Evolutionary conservation across 345 rosid species (phyloP).

Genomic region (Nasturtium officinale): DNA sequence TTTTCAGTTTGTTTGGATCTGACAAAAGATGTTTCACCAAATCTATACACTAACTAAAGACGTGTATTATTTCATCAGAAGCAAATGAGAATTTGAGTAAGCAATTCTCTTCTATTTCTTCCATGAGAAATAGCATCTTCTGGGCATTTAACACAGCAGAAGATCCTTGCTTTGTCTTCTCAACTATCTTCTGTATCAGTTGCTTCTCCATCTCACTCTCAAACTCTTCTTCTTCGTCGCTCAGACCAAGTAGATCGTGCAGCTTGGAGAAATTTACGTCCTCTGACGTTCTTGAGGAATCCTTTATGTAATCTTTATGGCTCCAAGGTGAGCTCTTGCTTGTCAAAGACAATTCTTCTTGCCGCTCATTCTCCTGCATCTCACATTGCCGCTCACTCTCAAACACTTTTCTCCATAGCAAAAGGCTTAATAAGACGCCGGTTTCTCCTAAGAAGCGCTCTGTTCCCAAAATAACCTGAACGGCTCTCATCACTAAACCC

Average conservation of each 20-base stretch:
- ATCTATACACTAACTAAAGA: conserved; percentile 3
- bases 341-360: conserved; percentile 23
- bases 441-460: conserved; percentile 51
- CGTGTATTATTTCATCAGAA: conserved; percentile 10
- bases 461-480: conserved; percentile 47
- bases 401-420: conserved; percentile 66
- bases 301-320: conserved; percentile 15
- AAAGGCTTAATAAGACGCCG: conserved; percentile 50
- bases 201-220: conserved; percentile 61
- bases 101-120: conserved; percentile 35
- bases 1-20: conserved; percentile 9
- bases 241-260: conserved; percentile 40
- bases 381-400: conserved; percentile 30
- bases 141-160: conserved; percentile 70
- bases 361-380: conserved; percentile 38
- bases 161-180: conserved; percentile 74
- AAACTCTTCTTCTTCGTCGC: conserved; percentile 46
- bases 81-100: background rate
- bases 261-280: conserved; percentile 13
- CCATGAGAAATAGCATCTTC: conserved; percentile 50
- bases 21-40: conserved; percentile 1
- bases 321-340: conserved; percentile 41
- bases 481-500: background rate
- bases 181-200: conserved; percentile 75
- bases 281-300: conserved; percentile 28